A percentile compares a stretch with the other conserved stretches of the same genome.
Evolutionary conservation across 352 stramenopile species (phyloP).

Genomic region (Pythium guiyangense): DNA sequence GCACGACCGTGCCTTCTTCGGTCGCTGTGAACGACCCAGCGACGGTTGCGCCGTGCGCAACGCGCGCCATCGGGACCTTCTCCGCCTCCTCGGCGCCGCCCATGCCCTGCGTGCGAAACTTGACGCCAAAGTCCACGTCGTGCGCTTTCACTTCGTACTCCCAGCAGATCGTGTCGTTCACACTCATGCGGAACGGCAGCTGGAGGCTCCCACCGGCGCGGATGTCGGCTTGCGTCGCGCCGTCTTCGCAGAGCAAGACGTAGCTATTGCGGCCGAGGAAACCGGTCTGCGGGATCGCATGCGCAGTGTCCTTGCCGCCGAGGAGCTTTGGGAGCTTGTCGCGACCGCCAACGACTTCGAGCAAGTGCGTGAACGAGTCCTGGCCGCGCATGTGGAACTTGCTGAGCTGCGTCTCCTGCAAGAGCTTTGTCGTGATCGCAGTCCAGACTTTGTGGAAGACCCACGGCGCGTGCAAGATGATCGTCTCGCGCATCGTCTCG

Average conservation of each 20-base stretch:
- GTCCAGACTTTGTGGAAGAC: constrained; percentile 74
- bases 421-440: constrained; percentile 40
- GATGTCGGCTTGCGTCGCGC: constrained; percentile 62
- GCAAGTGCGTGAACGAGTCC: constrained; percentile 37
- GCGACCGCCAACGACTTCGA: constrained; percentile 39
- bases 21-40: constrained; percentile 56
- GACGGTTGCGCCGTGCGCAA: constrained; percentile 29
- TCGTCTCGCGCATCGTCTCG: constrained; percentile 45
- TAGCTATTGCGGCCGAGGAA: constrained; percentile 62
- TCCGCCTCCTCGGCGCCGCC: constrained; percentile 58
- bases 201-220: constrained; percentile 51
- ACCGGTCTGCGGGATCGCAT: constrained; percentile 57
- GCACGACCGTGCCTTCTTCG: constrained; percentile 62
- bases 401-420: constrained; percentile 49
- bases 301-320: constrained; percentile 43
- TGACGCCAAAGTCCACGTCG: constrained; percentile 68
- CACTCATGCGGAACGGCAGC: constrained; percentile 62
- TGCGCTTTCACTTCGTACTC: constrained; percentile 61
- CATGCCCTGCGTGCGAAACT: constrained; percentile 65
- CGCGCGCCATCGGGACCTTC: constrained; percentile 39
- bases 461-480: constrained; percentile 63
- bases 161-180: constrained; percentile 75
- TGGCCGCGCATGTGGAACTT: constrained; percentile 56
- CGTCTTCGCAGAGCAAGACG: constrained; percentile 63
- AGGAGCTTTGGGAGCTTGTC: constrained; percentile 54